Evolutionary conservation across 2,329 filamentous ascomycete genomes (phyloP).

Genomic region (Catunica adiposa): DNA sequence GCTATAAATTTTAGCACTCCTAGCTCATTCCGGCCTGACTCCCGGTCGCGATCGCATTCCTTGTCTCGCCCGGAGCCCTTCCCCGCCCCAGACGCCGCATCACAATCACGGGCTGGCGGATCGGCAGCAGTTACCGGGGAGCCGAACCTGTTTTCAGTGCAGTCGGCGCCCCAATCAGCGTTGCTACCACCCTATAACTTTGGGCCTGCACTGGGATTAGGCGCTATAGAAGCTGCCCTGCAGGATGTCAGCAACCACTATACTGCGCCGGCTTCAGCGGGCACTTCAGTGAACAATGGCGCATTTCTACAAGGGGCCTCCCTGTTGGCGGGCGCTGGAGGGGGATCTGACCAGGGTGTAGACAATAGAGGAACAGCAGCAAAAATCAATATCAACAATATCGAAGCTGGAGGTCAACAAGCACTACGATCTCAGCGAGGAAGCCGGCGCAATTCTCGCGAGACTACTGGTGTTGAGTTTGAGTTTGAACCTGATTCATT

Average conservation of each 20-base stretch:
- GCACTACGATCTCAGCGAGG: background rate
- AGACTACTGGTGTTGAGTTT: constrained; percentile 6
- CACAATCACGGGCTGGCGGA: background rate
- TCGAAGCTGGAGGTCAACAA: background rate
- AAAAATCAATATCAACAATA: background rate
- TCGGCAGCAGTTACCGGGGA: background rate
- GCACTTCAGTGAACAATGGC: background rate
- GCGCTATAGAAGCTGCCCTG: background rate
- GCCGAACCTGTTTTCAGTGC: background rate
- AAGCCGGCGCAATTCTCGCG: constrained; percentile 6
- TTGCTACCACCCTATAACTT: background rate
- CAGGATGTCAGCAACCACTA: background rate
- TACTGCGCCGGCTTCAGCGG: background rate
- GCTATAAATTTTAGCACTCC: background rate
- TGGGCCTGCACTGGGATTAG: background rate
- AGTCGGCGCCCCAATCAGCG: background rate
- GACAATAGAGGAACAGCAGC: background rate
- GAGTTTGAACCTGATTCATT: constrained; percentile 9
- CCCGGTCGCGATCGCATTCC: constrained; percentile 9
- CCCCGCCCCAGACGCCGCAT: constrained; percentile 2
- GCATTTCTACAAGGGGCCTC: background rate
- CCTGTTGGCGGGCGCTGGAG: background rate
- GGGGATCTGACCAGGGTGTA: background rate
- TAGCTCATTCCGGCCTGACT: background rate
- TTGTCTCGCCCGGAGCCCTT: constrained; percentile 8